These are phyloP conservation scores for Cornus controversa DNA, from an alignment of 148 eudicot species.

Conservation along the genomic window DNA sequence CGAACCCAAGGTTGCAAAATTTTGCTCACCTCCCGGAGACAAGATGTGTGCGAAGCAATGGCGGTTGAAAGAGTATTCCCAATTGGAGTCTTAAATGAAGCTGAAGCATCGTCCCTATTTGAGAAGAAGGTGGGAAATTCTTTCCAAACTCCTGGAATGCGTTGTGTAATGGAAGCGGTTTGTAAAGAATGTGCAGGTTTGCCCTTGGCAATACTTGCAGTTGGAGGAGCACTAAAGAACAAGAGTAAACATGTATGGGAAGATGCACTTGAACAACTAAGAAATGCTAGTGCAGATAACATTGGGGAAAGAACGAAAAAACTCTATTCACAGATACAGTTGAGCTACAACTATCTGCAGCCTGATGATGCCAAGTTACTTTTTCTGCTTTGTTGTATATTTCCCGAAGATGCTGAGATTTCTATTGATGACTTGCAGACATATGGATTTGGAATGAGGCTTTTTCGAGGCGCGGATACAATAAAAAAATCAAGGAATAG, in stretches of 20 bases:
- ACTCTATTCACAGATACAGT: neutral
- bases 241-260: neutral
- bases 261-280: neutral
- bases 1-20: neutral
- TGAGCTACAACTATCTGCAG: neutral
- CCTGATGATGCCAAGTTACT: neutral
- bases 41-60: neutral
- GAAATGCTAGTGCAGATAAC: no score
- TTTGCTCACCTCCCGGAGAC: slow-evolving; percentile 10
- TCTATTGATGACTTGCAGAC: neutral
- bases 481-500: neutral
- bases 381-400: slow-evolving; percentile 19
- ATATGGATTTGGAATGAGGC: neutral
- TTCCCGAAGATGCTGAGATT: slow-evolving; percentile 12
- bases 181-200: slow-evolving; percentile 12
- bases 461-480: neutral
- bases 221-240: slow-evolving; percentile 6
- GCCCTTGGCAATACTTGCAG: slow-evolving; percentile 12
- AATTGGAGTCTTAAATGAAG: neutral
- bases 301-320: neutral
- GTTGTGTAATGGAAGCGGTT: neutral
- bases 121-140: neutral
- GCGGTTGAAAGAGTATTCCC: neutral
- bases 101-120: neutral
- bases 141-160: neutral